Evolutionary conservation across 306 rosid species (phyloP).

Genomic region (Alnus rubra): DNA sequence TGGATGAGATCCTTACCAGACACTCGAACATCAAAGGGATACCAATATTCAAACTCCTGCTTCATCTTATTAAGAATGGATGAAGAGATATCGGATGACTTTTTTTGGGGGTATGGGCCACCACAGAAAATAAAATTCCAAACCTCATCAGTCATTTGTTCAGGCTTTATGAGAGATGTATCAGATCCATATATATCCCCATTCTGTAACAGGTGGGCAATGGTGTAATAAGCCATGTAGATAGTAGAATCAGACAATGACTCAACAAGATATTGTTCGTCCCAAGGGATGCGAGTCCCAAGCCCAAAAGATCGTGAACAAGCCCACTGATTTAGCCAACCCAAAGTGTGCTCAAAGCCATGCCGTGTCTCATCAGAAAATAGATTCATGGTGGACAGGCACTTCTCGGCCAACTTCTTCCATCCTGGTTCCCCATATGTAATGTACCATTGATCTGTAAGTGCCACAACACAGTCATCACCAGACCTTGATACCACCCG

Average conservation of each 20-base stretch:
- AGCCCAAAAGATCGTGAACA: constrained; percentile 95
- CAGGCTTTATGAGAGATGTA: constrained; percentile 58
- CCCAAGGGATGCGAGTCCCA: constrained; percentile 96
- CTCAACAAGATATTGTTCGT: constrained; percentile 80
- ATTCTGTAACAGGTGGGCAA: constrained; percentile 70
- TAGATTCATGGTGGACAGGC: constrained; percentile 63
- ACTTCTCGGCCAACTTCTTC: constrained; percentile 77
- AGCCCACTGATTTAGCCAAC: constrained; percentile 97
- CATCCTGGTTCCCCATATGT: constrained; percentile 86
- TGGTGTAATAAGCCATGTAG: constrained; percentile 94
- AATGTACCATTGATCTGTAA: constrained; percentile 95
- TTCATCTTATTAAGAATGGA: constrained; percentile 68
- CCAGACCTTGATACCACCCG: constrained; percentile 81
- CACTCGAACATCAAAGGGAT: constrained; percentile 89
- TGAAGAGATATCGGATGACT: constrained; percentile 58
- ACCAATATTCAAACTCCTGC: constrained; percentile 95
- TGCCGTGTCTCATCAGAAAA: constrained; percentile 79
- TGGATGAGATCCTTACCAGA: constrained; percentile 97
- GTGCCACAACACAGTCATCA: constrained; percentile 94
- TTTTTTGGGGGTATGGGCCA: constrained; percentile 67
- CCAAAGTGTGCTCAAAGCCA: constrained; percentile 89
- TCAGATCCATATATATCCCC: constrained; percentile 71
- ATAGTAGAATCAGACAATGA: constrained; percentile 91
- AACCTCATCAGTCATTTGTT: constrained; percentile 77
- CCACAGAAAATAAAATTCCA: constrained; percentile 83